Evolutionary conservation across 2,329 filamentous ascomycete species (phyloP), one percentile per base, ranked within the genome.

Genomic region (Botrytis cinerea): DNA sequence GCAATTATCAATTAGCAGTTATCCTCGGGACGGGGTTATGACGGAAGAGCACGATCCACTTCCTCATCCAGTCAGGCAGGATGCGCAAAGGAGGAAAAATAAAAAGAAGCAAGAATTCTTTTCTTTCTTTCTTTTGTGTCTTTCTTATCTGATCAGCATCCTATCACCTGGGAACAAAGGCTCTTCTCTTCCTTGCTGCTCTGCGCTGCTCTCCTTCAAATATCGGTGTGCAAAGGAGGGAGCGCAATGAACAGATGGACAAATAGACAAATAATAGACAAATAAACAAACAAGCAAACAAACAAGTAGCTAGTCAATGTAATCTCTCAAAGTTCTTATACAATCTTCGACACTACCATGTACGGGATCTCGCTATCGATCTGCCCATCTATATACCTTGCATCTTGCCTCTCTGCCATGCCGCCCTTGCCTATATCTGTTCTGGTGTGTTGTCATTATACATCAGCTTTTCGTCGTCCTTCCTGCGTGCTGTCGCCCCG

Each of bases 21-120:
- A 57, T 28, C 51, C 51, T 57, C 51, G 51, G 51, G 60, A 62
- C 22, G 35, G 25, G 14, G 16, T 43, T 43, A 46, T 64, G 62
- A 64, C 62, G 40, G 62, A 67, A 28, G 45, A n/a, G 32, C 63
- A 51, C 45, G 32, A 51, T 67, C 63, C 45, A 67, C 45, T 51
- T 48, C 28, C 28, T 5, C 16, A 35, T 16, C 18, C 9, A 46
- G 43, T 18, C 46, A 66, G 32, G 12, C 38, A 38, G 8, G 38
- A 38, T 38, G 38, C 1, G 2, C 2, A 35, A 54, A 16, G 48
- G 1, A 25, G 22, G 48, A 16, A 54, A 54, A 54, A 54, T 1
- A 28, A 28, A n/a, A 20, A 43, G 40, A 43, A 54, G n/a, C n/a
- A 16, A 54, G 48, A 54, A 38, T 10, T 38, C 38, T 38, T 12